Base-by-base conservation (phyloP, 1,284 basidiomycete species). In the Exobasidium cylindrosporum region DNA sequence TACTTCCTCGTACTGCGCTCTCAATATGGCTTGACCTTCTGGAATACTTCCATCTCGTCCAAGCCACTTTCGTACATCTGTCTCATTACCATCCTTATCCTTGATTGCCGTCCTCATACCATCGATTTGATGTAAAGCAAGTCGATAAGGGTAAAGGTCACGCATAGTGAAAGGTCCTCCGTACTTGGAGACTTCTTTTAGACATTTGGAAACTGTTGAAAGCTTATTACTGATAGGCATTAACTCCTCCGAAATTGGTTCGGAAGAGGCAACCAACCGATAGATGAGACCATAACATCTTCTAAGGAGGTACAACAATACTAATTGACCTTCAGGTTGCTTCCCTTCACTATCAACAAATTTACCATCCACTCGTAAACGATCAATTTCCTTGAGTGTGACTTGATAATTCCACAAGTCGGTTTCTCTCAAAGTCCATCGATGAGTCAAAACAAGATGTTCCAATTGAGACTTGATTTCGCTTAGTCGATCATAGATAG, bases 241-340 rank as follows among this genome's bases (percentile, higher is more conserved):
- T 31, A 97, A 83, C 80, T 97, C 94, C 80, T 97, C 94, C 0
- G 92, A 96, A n/a, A 99, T 93, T 0, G 96, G 96, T 82, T 97
- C 95, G 61, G 91, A 93, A n/a, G 93, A 94, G 26, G 93, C 94
- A 68, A 99, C 86, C 55, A 98, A 82, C 29, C 90, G 87, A 82
- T 97, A 97, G 72, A 97, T 94, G 58, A 97, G 85, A 67, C 95
- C 95, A 80, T 97, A 96, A 83, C 95, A 98, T 79, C 95, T 86
- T 69, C 95, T 85, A 58, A 98, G 84, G 32, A 97, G 85, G 81
- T 96, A 98, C 47, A 97, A 84, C 55, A 97, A 83, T 7, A 58
- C 92, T 76, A 91, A 91, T 87, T 96, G 92, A 21, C 92, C 92
- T 63, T 87, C 84, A 1, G 92, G 92, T 69, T 90, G 86, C 79